These are phyloP conservation scores for Carallia brachiata DNA, from an alignment of 345 rosid species.

Conservation along the genomic window DNA sequence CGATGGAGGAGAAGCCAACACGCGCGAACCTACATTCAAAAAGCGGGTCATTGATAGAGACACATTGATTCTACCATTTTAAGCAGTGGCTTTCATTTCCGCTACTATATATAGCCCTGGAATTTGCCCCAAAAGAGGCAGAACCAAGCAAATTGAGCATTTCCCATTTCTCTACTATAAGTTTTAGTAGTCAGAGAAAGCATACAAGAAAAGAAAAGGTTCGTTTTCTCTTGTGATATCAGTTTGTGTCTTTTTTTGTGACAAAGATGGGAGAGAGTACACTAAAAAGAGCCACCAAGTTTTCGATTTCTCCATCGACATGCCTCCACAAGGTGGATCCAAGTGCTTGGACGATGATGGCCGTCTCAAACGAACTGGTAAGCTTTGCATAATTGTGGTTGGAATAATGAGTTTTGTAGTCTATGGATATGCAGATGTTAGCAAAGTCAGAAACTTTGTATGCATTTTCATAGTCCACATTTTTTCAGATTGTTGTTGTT, in stretches of 20 bases:
- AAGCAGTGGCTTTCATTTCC: background rate
- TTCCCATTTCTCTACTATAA: background rate
- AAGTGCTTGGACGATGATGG: conserved; percentile 79
- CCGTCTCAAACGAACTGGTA: conserved; percentile 69
- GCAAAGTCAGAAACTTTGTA: too few species aligned
- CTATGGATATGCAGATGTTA: background rate
- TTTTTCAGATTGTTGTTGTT: background rate
- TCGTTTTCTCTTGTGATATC: background rate
- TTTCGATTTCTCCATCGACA: conserved; percentile 35
- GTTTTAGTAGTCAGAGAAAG: too few species aligned
- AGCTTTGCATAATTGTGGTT: background rate
- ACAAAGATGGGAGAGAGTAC: conserved; percentile 17
- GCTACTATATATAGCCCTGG: background rate
- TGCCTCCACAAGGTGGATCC: conserved; percentile 40
- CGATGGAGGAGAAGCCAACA: conserved; percentile 26
- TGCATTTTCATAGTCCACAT: background rate
- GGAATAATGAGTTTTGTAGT: background rate
- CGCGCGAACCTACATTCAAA: conserved; percentile 5
- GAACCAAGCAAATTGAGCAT: background rate
- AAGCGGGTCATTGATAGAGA: conserved; percentile 12
- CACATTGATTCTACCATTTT: conserved; percentile 2
- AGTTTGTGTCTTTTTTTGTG: background rate
- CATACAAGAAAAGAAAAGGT: background rate
- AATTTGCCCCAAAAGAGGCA: background rate
- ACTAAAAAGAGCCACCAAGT: conserved; percentile 12